Conservation (phyloP, 108 stramenopile genomes). For the Asterionellopsis glacialis region DNA sequence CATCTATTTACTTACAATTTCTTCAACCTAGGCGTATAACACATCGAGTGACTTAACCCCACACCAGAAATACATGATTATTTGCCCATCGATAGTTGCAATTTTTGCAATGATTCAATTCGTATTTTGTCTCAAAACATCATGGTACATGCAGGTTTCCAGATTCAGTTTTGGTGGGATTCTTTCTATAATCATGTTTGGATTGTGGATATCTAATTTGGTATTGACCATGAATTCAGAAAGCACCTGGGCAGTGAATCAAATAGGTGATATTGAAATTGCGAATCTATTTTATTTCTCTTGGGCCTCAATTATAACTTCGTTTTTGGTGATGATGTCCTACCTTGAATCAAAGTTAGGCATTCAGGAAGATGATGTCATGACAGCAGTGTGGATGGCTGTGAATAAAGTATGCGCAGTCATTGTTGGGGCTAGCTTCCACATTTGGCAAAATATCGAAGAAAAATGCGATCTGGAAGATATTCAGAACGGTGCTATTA, state of each 20-base stretch:
- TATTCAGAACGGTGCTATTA: slow-evolving; percentile 15
- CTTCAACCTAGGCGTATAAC: background rate
- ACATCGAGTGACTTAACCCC: slow-evolving; percentile 14
- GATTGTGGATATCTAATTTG: slow-evolving; percentile 28
- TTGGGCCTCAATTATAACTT: slow-evolving; percentile 36
- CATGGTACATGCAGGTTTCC: slow-evolving; percentile 24
- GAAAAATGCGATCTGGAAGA: slow-evolving; percentile 24
- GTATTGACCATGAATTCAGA: slow-evolving; percentile 42
- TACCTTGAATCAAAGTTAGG: slow-evolving; percentile 24
- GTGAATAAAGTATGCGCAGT: slow-evolving; percentile 50
- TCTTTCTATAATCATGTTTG: slow-evolving; percentile 26
- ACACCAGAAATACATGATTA: slow-evolving; percentile 24
- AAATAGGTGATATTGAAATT: slow-evolving; percentile 43
- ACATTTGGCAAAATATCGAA: slow-evolving; percentile 38
- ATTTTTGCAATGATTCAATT: slow-evolving; percentile 19
- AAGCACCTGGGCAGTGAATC: slow-evolving; percentile 49
- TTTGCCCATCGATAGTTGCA: slow-evolving; percentile 27
- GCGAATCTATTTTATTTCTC: slow-evolving; percentile 53
- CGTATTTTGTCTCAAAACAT: slow-evolving; percentile 27
- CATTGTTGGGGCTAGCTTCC: slow-evolving; percentile 35
- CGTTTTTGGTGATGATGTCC: slow-evolving; percentile 35
- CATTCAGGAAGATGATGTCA: slow-evolving; percentile 14
- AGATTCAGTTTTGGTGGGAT: slow-evolving; percentile 30
- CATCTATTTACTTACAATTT: no score
- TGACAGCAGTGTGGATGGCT: slow-evolving; percentile 31